Base-by-base conservation (phyloP, 2,329 filamentous ascomycete species). In the Bipolaris bicolor region DNA sequence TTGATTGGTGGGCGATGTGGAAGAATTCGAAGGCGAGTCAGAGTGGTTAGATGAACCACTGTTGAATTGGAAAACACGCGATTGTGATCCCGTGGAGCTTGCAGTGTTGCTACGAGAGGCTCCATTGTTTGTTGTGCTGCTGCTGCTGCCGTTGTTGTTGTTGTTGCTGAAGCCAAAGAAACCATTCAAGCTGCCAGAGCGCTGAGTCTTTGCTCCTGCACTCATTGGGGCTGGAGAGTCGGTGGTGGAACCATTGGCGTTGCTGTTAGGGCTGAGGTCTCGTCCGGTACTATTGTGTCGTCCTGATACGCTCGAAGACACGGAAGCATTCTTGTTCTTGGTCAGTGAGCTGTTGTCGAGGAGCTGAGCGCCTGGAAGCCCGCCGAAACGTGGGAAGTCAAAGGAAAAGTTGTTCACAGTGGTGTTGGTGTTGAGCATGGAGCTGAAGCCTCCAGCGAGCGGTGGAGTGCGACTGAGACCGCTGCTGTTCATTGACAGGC, bases 301-400 rank as follows among this genome's bases (percentile, higher is more conserved):
- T 37, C 57, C 58, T 40, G 67, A 71, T 5, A 53, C 57, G 46
- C 39, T 65, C 10, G 68, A 64, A 1, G 72, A 66, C 4, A 62
- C 56, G 3, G 70, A 67, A 3, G 64, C 49, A 5, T 63, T 52
- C 54, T 76, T 76, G 24, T 65, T 69, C 65, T 68, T 71, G 31
- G 67, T 69, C 11, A 78, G 63, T 7, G 78, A 73, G n/a, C 78
- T 75, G 54, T 80, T 81, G 58, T 77, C 82, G 58, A 85, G 81
- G 11, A 85, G 78, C 59, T 84, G 82, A 3, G 80, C 77, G 26
- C 80, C 81, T 18, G 85, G 84, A 24, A 96, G 83, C 57, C 88
- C 84, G 45, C 95, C 95, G 70, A 99, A 98, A 73, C 90, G 93
- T 63, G 95, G 94, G 64, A 98, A 98, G 66, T 98, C 94, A 67